Evolutionary conservation across 768 basidiomycete species (phyloP), one percentile per base, ranked within the genome.

Genomic region (Amanita exitialis): DNA sequence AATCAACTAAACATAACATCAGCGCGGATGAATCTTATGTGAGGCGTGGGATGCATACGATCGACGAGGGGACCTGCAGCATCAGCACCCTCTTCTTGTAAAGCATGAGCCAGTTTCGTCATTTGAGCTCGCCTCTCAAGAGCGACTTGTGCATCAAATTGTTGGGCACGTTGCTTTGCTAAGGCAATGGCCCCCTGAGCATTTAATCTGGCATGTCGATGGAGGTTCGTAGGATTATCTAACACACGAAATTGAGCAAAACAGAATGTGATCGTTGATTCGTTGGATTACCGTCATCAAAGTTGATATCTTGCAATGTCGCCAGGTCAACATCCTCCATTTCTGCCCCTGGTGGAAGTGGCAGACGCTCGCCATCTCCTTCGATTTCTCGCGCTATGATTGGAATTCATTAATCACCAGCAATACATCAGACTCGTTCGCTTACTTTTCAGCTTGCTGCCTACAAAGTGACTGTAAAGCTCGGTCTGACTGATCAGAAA

Each of bases 401-500:
- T n/a, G 52, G 36, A 65, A 53, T 42, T 48, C 32, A 57, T 57
- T 44, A 2, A 35, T 2, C 16, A 35, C 54, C 38, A 23, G 27
- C 52, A 15, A 51, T 49, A 46, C 43, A 45, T 10, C 49, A 23
- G 41, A 30, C 34, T 16, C 34, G 28, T 37, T 15, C 32, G 68
- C 82, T 59, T 65, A 90, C 89, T 91, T 66, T 90, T 90, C 48
- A 91, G 77, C 69, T 98, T 98, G 68, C 83, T 96, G 28, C 95
- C 95, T 53, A 99, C 93, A 76, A 99, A 98, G 70, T 99, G 96
- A 57, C 90, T 93, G 68, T 98, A 99, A 6, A 98, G 78, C 64
- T 99, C 96, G 3, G 96, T 98, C 67, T 98, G 95, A 53, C 90
- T 97, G 66, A 99, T 93, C 67, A 99, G 73, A 70, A 98, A 99